Evolutionary conservation across 139 green algal species (phyloP).

Genomic region (Chlamydomonas eustigma): DNA sequence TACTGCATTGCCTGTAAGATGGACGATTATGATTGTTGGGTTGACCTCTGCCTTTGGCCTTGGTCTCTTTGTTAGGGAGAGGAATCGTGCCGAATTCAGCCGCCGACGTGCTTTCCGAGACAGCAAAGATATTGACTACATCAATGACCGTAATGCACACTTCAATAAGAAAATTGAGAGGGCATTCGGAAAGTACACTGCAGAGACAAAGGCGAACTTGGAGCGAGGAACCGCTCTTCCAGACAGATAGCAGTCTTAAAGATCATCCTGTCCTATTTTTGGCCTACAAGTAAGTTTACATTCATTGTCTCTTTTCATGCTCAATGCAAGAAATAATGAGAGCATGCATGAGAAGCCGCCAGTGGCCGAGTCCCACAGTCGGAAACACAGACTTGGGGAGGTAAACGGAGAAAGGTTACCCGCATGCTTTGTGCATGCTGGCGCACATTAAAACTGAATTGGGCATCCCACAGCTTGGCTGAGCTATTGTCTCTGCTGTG

Average conservation of each 20-base stretch:
- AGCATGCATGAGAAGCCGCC: neutral
- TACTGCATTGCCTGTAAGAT: no score
- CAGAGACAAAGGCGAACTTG: constrained; percentile 95
- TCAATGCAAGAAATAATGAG: no score
- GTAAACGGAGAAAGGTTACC: constrained; percentile 2
- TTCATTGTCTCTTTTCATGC: no score
- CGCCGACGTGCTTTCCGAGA: constrained; percentile 64
- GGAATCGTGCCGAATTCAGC: constrained; percentile 53
- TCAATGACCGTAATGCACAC: constrained; percentile 93
- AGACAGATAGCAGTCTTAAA: constrained; percentile 63
- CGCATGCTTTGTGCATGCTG: neutral
- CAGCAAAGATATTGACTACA: constrained; percentile 88
- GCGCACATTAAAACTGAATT: neutral
- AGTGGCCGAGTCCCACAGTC: constrained; percentile 2
- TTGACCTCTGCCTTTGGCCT: no score
- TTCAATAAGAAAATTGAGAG: constrained; percentile 98
- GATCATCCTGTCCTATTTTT: no score
- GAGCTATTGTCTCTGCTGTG: neutral
- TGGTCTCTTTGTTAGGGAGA: no score
- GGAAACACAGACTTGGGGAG: neutral
- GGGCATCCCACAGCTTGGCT: neutral
- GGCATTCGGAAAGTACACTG: constrained; percentile 65
- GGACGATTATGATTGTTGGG: no score
- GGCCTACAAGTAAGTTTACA: no score
- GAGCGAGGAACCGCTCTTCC: constrained; percentile 95